Evolutionary conservation across 441 rosid genomes (phyloP).

Genomic region (Metrosideros polymorpha): DNA sequence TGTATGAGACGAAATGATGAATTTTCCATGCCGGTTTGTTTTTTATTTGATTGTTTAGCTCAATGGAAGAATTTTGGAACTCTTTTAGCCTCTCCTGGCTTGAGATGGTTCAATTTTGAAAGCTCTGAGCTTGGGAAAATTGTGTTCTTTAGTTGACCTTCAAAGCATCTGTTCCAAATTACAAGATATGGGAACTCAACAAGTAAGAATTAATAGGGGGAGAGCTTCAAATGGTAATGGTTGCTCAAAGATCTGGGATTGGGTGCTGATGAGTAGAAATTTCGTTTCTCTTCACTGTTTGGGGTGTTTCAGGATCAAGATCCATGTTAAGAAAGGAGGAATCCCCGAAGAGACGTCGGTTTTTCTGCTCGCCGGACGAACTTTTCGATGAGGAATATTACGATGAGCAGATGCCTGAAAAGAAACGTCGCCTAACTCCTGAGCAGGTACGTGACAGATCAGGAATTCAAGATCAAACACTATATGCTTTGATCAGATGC

Average conservation of each 20-base stretch:
- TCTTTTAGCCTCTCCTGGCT: neutral
- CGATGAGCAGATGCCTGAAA: constrained; percentile 75
- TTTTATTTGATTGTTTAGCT: neutral
- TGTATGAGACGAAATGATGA: neutral
- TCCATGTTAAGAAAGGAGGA: constrained; percentile 56
- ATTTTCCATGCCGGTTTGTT: neutral
- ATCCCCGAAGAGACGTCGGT: constrained; percentile 55
- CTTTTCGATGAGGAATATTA: constrained; percentile 65
- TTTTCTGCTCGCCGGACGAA: constrained; percentile 69
- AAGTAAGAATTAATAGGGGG: neutral
- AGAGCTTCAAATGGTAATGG: neutral
- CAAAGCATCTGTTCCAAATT: neutral
- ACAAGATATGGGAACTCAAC: neutral
- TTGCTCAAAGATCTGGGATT: neutral
- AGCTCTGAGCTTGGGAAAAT: neutral
- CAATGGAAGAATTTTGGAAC: neutral
- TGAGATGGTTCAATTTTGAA: neutral
- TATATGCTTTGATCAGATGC: neutral
- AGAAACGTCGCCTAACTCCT: constrained; percentile 81
- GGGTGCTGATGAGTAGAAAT: neutral
- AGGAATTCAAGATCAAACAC: neutral
- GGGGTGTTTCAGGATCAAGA: constrained; percentile 31
- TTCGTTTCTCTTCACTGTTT: neutral
- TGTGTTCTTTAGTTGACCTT: neutral
- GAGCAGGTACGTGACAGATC: constrained; percentile 44